Conservation (phyloP, 352 stramenopile species). For the Globisporangium cederbergense region DNA sequence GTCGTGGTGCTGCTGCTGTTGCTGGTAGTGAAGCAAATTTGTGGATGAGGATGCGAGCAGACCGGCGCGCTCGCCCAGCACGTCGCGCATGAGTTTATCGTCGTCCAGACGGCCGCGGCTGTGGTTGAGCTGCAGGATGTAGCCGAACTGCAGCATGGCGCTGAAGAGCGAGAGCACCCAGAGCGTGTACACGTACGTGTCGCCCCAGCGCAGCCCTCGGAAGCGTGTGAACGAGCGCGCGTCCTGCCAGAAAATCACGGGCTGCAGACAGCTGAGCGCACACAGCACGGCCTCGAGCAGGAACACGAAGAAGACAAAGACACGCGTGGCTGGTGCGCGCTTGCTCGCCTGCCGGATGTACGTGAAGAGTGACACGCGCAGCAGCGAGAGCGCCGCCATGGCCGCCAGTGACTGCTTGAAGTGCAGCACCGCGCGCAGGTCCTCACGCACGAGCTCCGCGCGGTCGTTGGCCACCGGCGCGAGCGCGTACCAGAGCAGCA, state of each 20-base stretch:
- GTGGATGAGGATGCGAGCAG: conserved; percentile 6
- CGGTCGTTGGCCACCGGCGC: conserved; percentile 32
- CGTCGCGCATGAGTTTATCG: conserved; percentile 59
- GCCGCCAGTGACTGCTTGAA: conserved; percentile 70
- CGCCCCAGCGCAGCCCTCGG: conserved; percentile 41
- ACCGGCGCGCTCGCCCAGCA: conserved; percentile 33
- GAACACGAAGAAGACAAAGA: conserved; percentile 79
- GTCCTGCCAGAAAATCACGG: conserved; percentile 60
- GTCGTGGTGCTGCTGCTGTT: conserved; percentile 26
- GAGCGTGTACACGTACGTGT: conserved; percentile 55
- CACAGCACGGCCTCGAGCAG: conserved; percentile 43
- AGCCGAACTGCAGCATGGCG: conserved; percentile 60
- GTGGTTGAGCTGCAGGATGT: conserved; percentile 78
- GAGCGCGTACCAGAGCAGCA: conserved; percentile 57
- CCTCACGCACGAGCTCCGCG: conserved; percentile 27
- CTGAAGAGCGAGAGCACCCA: conserved; percentile 42
- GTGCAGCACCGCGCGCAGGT: conserved; percentile 35
- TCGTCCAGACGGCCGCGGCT: conserved; percentile 59
- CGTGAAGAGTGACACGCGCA: conserved; percentile 57
- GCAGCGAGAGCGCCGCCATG: conserved; percentile 44
- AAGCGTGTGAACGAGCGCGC: conserved; percentile 42
- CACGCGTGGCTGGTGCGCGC: conserved; percentile 62
- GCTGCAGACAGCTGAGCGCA: conserved; percentile 55
- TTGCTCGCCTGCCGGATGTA: conserved; percentile 72
- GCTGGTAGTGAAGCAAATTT: conserved; percentile 7